A percentile compares a stretch with the other conserved stretches of the same genome.
These are phyloP conservation scores for Cinnamomum micranthum DNA, from an alignment of 164 flowering plant species.

Conservation along the genomic window DNA sequence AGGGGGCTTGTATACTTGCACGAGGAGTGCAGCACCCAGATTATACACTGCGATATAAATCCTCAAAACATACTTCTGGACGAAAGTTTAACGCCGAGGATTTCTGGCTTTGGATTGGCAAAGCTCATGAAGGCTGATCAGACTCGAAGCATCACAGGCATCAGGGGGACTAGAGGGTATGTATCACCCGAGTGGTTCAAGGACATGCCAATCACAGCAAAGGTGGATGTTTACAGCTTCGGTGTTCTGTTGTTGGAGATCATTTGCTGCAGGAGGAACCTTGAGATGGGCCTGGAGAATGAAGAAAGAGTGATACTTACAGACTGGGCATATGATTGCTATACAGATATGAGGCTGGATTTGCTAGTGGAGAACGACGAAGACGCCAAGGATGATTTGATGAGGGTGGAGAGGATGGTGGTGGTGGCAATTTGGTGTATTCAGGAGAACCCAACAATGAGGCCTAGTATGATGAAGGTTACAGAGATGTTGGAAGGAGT, in stretches of 20 bases:
- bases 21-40: conserved; percentile 20
- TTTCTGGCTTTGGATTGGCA: conserved; percentile 28
- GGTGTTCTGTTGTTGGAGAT: conserved; percentile 25
- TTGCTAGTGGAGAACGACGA: conserved; percentile 16
- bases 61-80: conserved; percentile 27
- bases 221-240: conserved; percentile 29
- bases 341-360: background rate
- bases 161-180: conserved; percentile 27
- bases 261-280: conserved; percentile 16
- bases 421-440: conserved; percentile 28
- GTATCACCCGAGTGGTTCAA: conserved; percentile 30
- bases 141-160: conserved; percentile 14
- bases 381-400: conserved; percentile 11
- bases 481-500: conserved; percentile 24
- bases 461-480: conserved; percentile 26
- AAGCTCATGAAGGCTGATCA: conserved; percentile 22
- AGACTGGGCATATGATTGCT: conserved; percentile 24
- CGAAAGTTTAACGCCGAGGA: conserved; percentile 10
- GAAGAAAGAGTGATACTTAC: conserved; percentile 8
- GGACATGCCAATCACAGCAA: conserved; percentile 18
- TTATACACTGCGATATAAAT: conserved; percentile 28
- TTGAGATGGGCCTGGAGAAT: background rate
- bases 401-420: conserved; percentile 14
- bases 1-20: conserved; percentile 23
- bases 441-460: conserved; percentile 18